Conservation (phyloP, 2,329 filamentous ascomycete species). For the Sphaerulina vaccinii region DNA sequence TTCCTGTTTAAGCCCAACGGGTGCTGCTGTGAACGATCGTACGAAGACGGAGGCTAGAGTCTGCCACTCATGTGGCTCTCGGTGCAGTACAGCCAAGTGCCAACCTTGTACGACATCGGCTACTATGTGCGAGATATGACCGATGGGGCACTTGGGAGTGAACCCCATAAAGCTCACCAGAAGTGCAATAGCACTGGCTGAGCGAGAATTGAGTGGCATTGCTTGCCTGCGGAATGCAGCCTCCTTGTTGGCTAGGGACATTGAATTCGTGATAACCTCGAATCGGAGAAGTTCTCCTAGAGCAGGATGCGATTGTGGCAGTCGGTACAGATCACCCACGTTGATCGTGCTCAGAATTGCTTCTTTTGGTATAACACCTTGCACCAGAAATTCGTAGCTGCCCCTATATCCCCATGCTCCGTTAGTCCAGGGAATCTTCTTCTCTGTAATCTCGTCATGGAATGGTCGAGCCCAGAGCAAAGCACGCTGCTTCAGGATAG, state of each 20-base stretch:
- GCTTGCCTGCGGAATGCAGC: neutral
- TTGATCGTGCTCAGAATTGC: slow-evolving; percentile 20
- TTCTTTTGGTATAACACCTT: slow-evolving; percentile 12
- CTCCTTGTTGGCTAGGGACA: neutral
- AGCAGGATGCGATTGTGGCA: neutral
- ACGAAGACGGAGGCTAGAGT: slow-evolving; percentile 4
- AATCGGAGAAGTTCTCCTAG: neutral
- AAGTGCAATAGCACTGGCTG: slow-evolving; percentile 10
- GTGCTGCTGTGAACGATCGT: neutral
- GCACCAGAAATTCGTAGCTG: slow-evolving; percentile 20
- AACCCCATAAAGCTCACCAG: slow-evolving; percentile 12
- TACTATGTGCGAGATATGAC: slow-evolving; percentile 16
- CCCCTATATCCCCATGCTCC: slow-evolving; percentile 16
- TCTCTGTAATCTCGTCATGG: slow-evolving; percentile 11
- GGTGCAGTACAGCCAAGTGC: neutral
- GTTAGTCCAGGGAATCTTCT: neutral
- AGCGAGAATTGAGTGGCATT: neutral
- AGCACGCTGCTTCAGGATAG: neutral
- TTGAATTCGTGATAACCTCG: neutral
- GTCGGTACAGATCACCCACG: slow-evolving; percentile 13
- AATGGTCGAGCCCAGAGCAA: slow-evolving; percentile 16
- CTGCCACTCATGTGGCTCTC: slow-evolving; percentile 6
- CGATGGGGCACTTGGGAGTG: neutral
- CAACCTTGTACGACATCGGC: slow-evolving; percentile 21
- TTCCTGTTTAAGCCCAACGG: neutral